phyloP scores from a whole-genome alignment of 2,329 filamentous ascomycete species.

The Colletotrichum echinochloae region DNA sequence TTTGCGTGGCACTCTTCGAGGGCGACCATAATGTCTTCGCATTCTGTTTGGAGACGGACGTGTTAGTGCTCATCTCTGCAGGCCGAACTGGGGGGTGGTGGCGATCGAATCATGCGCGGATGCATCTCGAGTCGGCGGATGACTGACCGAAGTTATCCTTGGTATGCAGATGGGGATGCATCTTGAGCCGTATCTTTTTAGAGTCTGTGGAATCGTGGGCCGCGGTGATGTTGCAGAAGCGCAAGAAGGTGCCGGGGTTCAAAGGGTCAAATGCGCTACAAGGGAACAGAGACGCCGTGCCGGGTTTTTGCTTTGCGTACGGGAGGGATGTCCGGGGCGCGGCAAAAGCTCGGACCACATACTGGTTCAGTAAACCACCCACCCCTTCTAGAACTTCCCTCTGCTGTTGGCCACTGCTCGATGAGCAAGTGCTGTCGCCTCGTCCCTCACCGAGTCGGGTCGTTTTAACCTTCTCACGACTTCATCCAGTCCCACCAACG shows the following conservation, averaged over 20 bases:
- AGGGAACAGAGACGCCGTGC: slow-evolving; percentile 22
- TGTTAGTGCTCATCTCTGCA: background rate
- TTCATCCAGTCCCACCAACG: slow-evolving; percentile 7
- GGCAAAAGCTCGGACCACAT: slow-evolving; percentile 40
- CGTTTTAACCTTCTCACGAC: slow-evolving; percentile 5
- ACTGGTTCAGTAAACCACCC: background rate
- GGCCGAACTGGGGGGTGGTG: background rate
- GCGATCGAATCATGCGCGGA: background rate
- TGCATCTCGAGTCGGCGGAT: slow-evolving; percentile 9
- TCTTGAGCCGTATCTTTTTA: slow-evolving; percentile 52
- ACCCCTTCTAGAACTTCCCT: slow-evolving; percentile 33
- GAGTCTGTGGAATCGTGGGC: background rate
- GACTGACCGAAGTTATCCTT: slow-evolving; percentile 85
- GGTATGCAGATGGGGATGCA: slow-evolving; percentile 98
- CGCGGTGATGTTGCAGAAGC: slow-evolving; percentile 6
- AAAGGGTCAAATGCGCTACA: slow-evolving; percentile 23
- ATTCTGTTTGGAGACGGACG: slow-evolving; percentile 68
- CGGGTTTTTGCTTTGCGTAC: slow-evolving; percentile 22
- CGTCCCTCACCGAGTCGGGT: slow-evolving; percentile 9
- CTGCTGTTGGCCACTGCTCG: slow-evolving; percentile 22
- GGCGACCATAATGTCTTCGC: slow-evolving; percentile 91
- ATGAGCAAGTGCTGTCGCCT: slow-evolving; percentile 1
- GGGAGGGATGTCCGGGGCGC: background rate
- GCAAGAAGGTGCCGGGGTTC: slow-evolving; percentile 24
- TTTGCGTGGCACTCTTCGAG: slow-evolving; percentile 95